Evolutionary conservation across 768 basidiomycete genomes (phyloP), one percentile per base, ranked within the genome.

Genomic region (Panaeolus cyanescens): DNA sequence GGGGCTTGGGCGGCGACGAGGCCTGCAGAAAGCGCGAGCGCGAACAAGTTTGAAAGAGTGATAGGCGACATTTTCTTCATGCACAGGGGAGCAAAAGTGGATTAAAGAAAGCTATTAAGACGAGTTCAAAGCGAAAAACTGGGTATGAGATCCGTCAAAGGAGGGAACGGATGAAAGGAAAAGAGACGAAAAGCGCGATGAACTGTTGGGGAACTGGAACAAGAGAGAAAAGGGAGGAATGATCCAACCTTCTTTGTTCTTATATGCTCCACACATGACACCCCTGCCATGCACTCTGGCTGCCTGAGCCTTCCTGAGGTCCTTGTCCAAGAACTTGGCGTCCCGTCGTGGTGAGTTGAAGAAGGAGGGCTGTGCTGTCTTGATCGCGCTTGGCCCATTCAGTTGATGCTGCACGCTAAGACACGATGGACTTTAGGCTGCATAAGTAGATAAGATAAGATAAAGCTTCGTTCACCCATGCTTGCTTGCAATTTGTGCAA

Each of bases 1-100:
- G 61, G 58, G 17, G 61, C 56, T 25, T 74, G 74, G 13, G 71
- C 71, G 54, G 63, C 58, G 33, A 65, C 67, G 32, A 64, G 55
- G 5, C 69, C 62, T 4, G 62, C 55, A 32, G 55, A 55, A 25
- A 45, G 36, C 36, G 68, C 50, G 58, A 73, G 30, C n/a, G 69
- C 70, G 45, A 75, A 42, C 45, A 64, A 8, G 30, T 39, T 39
- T 36, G 25, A 30, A 15, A 50, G 25, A 5, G 25, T 30, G 39
- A 40, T 8, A 19, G 39, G n/a, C 10, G 39, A 40, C 39, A 40
- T 40, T 4, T 40, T 10, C 12, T 50, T 45, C 42, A 2, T 45
- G 12, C 45, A 28, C 7, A 12, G 19, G 39, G 39, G 4, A 3
- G 15, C 12, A 7, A 7, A 20, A 22, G 10, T 7, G 5, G n/a